A percentile compares a stretch with the other conserved stretches of the same genome.
Evolutionary conservation across 176 grass and related monocot species (phyloP).

Genomic region (Carex kokanica): DNA sequence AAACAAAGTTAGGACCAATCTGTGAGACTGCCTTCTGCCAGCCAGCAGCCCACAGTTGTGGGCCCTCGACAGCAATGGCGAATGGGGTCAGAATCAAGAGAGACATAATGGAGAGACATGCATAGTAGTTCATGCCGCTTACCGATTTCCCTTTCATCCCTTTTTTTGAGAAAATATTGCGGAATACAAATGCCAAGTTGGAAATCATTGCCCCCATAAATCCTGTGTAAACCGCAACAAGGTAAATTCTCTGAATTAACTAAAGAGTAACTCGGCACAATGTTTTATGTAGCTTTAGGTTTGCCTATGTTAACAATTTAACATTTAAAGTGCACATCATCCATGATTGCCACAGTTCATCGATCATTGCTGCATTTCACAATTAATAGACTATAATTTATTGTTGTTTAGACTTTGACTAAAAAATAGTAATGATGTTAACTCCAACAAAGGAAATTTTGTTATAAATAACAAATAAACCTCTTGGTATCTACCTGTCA

Average conservation of each 20-base stretch:
- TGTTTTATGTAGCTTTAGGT: not conserved
- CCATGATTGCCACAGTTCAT: not conserved
- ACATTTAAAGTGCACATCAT: not conserved
- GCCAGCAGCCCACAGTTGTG: constrained; percentile 89
- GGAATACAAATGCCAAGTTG: constrained; percentile 86
- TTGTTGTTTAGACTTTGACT: not conserved
- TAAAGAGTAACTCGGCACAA: no score
- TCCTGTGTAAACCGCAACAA: constrained; percentile 35
- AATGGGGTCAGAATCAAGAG: constrained; percentile 83
- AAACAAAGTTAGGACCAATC: constrained; percentile 85
- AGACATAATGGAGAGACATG: constrained; percentile 90
- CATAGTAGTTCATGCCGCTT: constrained; percentile 98
- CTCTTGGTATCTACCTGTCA: constrained; percentile 48
- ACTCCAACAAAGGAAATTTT: no score
- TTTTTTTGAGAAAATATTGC: constrained; percentile 94
- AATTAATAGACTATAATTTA: not conserved
- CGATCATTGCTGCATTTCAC: not conserved
- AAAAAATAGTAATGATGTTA: not conserved
- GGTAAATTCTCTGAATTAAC: not conserved
- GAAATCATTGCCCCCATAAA: constrained; percentile 99
- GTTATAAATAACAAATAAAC: not conserved
- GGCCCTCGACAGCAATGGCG: constrained; percentile 82
- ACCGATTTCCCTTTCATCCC: constrained; percentile 95
- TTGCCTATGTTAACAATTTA: not conserved
- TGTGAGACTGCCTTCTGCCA: constrained; percentile 69